These are phyloP conservation scores for Saksenaea vasiformis DNA, from an alignment of 371 early-diverging fungal species.

Conservation along the genomic window DNA sequence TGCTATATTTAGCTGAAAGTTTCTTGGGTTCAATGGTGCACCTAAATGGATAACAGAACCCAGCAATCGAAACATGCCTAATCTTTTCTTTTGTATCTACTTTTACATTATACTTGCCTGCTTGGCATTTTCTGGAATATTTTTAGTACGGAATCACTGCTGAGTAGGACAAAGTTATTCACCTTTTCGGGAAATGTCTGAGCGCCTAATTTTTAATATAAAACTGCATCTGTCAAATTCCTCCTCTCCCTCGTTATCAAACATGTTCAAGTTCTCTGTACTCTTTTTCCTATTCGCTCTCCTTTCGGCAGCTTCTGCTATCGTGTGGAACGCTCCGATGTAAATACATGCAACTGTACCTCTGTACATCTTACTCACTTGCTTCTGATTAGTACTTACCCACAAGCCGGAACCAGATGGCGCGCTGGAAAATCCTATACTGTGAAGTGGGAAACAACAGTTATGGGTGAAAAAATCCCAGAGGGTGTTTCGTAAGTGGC, in stretches of 20 bases:
- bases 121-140: neutral
- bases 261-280: constrained; percentile 2
- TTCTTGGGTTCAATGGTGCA: too few relatives aligned
- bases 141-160: neutral
- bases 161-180: neutral
- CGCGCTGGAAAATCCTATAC: constrained; percentile 20
- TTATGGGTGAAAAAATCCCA: constrained; percentile 14
- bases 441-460: constrained; percentile 22
- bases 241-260: neutral
- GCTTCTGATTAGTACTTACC: constrained; percentile 6
- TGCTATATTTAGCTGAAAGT: neutral
- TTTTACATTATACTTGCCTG: neutral
- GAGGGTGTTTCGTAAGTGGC: constrained; percentile 13
- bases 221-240: constrained; percentile 3
- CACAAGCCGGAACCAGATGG: constrained; percentile 20
- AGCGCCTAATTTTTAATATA: neutral
- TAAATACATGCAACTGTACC: neutral
- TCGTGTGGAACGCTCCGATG: constrained; percentile 20
- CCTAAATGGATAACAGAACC: too few relatives aligned
- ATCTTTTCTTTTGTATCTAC: too few relatives aligned
- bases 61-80: too few relatives aligned
- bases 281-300: neutral
- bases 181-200: neutral
- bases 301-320: constrained; percentile 12
- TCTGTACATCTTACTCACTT: neutral